Conservation (phyloP, 2,329 filamentous ascomycete species). For the Macrophomina phaseolina region DNA sequence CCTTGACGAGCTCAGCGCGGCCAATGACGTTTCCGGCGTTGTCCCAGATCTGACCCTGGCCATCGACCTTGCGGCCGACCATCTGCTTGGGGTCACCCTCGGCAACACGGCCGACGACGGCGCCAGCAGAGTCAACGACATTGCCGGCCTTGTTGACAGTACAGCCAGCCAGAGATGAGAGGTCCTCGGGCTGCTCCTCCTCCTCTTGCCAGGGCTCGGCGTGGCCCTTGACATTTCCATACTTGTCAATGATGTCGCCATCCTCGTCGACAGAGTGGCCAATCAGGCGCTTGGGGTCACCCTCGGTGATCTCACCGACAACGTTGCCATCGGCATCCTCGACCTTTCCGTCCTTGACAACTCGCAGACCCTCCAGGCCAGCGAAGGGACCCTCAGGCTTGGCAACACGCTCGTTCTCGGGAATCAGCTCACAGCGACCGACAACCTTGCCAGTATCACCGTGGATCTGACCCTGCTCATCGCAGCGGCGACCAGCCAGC, state of each 20-base stretch:
- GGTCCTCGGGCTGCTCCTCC: slow-evolving; percentile 57
- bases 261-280: slow-evolving; percentile 66
- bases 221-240: slow-evolving; percentile 66
- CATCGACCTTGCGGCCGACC: slow-evolving; percentile 67
- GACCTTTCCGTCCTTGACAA: slow-evolving; percentile 55
- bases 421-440: slow-evolving; percentile 70
- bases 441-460: slow-evolving; percentile 74
- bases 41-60: slow-evolving; percentile 68
- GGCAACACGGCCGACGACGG: slow-evolving; percentile 62
- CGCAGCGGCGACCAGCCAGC: slow-evolving; percentile 71
- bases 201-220: slow-evolving; percentile 60
- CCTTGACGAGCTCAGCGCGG: slow-evolving; percentile 62
- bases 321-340: slow-evolving; percentile 58
- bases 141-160: slow-evolving; percentile 69
- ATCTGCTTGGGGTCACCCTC: slow-evolving; percentile 63
- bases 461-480: slow-evolving; percentile 73
- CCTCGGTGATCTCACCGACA: slow-evolving; percentile 62
- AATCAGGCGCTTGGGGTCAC: slow-evolving; percentile 64
- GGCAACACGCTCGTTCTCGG: slow-evolving; percentile 65
- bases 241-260: slow-evolving; percentile 66
- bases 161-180: slow-evolving; percentile 66
- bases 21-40: slow-evolving; percentile 67
- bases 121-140: slow-evolving; percentile 64
- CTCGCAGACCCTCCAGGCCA: slow-evolving; percentile 55
- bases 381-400: slow-evolving; percentile 59